Base-by-base conservation (phyloP, 2,329 filamentous ascomycete genomes). In the Neofusicoccum umdonicola region DNA sequence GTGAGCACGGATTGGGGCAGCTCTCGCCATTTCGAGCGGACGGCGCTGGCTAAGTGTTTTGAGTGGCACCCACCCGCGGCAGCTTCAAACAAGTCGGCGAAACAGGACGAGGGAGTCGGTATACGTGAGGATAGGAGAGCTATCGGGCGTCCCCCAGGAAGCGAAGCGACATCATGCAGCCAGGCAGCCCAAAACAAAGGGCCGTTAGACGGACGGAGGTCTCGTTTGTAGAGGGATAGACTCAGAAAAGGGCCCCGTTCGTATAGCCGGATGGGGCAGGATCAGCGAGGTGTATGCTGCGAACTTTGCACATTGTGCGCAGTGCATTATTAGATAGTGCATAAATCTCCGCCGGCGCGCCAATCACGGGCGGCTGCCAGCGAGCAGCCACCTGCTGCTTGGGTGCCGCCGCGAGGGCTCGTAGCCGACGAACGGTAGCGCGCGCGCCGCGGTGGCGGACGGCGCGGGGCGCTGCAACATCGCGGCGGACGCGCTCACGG, bases 311-410 rank as follows among this genome's bases (percentile, higher is more conserved):
- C 61, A 44, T 22, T 44, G 50, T 56, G 50, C 61, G 42, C 61
- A 47, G 61, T 63, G 61, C 61, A 63, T 45, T 47, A 56, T 52
- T 63, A 54, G 31, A 56, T 56, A 19, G 15, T 63, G 61, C 39
- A 45, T 54, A 39, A 63, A 56, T 63, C 61, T 63, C 61, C 61
- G 51, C 41, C 39, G 41, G 22, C 37, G 17, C 17, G 61, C 48
- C 56, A 60, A 60, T 60, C 56, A 60, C 56, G 22, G 42, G 35
- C 17, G 9, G 8, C 22, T 11, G 19, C 39, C 12, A n/a, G 31
- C 27, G 34, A 31, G 22, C 39, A 11, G 39, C 3, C 39, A 34
- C n/a, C 13, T 35, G 6, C 13, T 13, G 39, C 39, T 35, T 22
- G 54, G 13, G 17, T 22, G 39, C 34, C 27, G 39, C 22, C 22